These are phyloP conservation scores for Neofusicoccum kwambonambiense DNA, from an alignment of 2,329 filamentous ascomycete species.

Conservation along the genomic window DNA sequence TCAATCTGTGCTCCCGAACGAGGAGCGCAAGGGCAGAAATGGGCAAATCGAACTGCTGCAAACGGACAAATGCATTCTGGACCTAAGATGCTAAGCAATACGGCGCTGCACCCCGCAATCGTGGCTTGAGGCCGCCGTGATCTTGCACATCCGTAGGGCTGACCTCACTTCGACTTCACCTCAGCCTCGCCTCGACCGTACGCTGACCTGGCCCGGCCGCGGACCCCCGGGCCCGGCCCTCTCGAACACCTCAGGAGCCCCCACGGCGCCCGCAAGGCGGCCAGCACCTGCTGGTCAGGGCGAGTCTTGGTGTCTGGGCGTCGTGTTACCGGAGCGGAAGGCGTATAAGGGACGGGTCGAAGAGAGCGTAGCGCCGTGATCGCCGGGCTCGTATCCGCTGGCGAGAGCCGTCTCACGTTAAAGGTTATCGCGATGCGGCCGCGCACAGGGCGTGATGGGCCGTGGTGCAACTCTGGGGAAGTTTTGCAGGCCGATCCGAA, in stretches of 20 bases:
- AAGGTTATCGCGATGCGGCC: background rate
- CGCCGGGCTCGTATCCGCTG: background rate
- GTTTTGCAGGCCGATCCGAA: background rate
- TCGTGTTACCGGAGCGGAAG: background rate
- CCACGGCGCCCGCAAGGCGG: no score
- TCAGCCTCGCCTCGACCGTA: background rate
- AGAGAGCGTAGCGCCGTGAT: background rate
- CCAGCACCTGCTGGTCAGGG: no score
- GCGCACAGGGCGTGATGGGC: background rate
- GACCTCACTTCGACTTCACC: background rate
- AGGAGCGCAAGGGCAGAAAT: background rate
- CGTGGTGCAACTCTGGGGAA: background rate
- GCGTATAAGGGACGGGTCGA: background rate
- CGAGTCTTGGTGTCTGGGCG: no score
- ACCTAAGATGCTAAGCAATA: conserved; percentile 3
- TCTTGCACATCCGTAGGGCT: conserved; percentile 2
- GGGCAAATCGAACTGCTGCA: conserved; percentile 11
- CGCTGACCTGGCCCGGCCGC: background rate
- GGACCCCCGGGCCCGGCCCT: background rate
- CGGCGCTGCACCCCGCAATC: conserved; percentile 9
- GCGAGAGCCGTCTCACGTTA: background rate
- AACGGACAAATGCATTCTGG: background rate
- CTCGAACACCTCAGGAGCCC: no score
- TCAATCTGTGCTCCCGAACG: conserved; percentile 3
- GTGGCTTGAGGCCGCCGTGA: background rate